Evolutionary conservation across 257 asterid species (phyloP).

Genomic region (Orobanche coerulescens): DNA sequence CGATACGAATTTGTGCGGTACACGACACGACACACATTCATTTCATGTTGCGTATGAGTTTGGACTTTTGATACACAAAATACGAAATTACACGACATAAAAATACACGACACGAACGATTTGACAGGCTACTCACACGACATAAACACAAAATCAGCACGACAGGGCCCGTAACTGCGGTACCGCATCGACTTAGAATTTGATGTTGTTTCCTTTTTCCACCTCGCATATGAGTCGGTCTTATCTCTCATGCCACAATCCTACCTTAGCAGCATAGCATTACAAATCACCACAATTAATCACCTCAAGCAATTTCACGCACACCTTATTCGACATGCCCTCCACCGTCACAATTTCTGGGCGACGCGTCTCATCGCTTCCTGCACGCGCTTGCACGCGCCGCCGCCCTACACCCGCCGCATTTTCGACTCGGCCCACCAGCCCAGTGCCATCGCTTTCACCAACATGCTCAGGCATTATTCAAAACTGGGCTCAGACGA

Average conservation of each 20-base stretch:
- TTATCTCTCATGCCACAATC: constrained; percentile 23
- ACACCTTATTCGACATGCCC: constrained; percentile 42
- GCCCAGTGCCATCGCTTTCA: constrained; percentile 38
- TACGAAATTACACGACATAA: no score
- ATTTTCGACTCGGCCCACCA: constrained; percentile 35
- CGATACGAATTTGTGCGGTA: no score
- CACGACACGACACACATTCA: no score
- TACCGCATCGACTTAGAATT: no score
- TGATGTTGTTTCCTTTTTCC: no score
- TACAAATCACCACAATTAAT: constrained; percentile 18
- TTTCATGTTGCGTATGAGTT: no score
- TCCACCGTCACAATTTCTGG: constrained; percentile 34
- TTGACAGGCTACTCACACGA: no score
- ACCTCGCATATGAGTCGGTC: no score
- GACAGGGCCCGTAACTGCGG: no score
- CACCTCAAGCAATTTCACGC: constrained; percentile 51
- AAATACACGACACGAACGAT: no score
- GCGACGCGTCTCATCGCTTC: constrained; percentile 39
- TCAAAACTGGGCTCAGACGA: constrained; percentile 29
- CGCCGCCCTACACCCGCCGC: constrained; percentile 32
- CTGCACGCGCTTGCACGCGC: constrained; percentile 58
- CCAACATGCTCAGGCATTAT: constrained; percentile 43
- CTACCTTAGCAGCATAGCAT: constrained; percentile 23
- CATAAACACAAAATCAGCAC: no score
- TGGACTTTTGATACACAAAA: no score